These are phyloP conservation scores for Exophiala alcalophila DNA, from an alignment of 2,329 filamentous ascomycete genomes.

Conservation along the genomic window DNA sequence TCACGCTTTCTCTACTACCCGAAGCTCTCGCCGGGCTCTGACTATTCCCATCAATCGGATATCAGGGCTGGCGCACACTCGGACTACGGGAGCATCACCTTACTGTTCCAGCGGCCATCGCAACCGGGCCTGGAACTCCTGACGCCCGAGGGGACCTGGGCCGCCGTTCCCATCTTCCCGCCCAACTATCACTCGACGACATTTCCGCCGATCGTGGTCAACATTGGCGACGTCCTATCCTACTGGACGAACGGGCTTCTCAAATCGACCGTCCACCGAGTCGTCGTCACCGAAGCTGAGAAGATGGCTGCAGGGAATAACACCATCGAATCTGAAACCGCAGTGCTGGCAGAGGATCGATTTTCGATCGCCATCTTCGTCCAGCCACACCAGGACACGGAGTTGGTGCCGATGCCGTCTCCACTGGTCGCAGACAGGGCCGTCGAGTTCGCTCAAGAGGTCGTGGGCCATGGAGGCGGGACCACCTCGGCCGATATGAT, in stretches of 20 bases:
- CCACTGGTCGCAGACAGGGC: conserved; percentile 41
- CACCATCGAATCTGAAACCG: background rate
- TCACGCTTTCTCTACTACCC: conserved; percentile 17
- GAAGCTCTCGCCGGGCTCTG: conserved; percentile 3
- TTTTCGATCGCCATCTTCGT: conserved; percentile 63
- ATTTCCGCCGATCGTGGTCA: conserved; percentile 65
- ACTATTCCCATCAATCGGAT: conserved; percentile 28
- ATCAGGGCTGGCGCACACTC: conserved; percentile 19
- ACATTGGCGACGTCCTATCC: conserved; percentile 67
- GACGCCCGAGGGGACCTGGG: conserved; percentile 59
- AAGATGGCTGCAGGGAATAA: background rate
- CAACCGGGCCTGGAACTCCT: conserved; percentile 85
- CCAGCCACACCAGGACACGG: conserved; percentile 56
- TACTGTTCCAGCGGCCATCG: conserved; percentile 78
- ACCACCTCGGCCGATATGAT: conserved; percentile 32
- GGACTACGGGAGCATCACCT: conserved; percentile 53
- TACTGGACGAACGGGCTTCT: conserved; percentile 91
- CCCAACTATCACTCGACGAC: conserved; percentile 42
- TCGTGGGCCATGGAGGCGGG: conserved; percentile 42
- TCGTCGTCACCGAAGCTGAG: conserved; percentile 63
- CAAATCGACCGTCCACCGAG: conserved; percentile 82
- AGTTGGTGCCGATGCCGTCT: conserved; percentile 56
- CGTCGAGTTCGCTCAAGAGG: conserved; percentile 30
- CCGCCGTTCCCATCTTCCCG: conserved; percentile 65
- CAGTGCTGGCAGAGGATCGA: conserved; percentile 40